Evolutionary conservation across 441 rosid species (phyloP).

Genomic region (Aquilaria agallochum): DNA sequence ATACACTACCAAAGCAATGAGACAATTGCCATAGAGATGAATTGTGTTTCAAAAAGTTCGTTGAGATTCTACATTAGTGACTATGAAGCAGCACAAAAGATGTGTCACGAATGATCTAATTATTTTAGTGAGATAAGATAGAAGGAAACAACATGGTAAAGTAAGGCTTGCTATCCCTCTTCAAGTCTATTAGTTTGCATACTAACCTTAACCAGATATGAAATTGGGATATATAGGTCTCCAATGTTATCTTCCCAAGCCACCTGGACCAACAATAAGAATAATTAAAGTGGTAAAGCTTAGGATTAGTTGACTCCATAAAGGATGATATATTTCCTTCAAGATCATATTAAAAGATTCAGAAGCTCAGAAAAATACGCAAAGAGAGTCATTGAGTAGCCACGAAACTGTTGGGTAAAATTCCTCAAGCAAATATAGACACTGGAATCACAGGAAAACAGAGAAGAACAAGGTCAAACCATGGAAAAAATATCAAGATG

Average conservation of each 20-base stretch:
- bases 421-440: constrained; percentile 95
- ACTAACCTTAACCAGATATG: constrained; percentile 98
- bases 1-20: too few relatives aligned
- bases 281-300: constrained; percentile 13
- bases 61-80: too few relatives aligned
- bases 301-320: background rate
- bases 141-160: too few relatives aligned
- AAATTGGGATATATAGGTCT: constrained; percentile 95
- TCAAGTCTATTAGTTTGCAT: constrained; percentile 1
- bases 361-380: constrained; percentile 58
- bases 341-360: constrained; percentile 4
- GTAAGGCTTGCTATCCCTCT: too few relatives aligned
- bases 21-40: too few relatives aligned
- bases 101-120: too few relatives aligned
- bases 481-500: constrained; percentile 2
- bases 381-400: constrained; percentile 69
- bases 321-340: background rate
- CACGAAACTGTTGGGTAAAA: constrained; percentile 80
- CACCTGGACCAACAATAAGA: constrained; percentile 46
- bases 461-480: constrained; percentile 20
- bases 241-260: constrained; percentile 99
- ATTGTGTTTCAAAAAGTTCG: too few relatives aligned
- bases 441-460: constrained; percentile 39
- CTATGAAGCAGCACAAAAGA: too few relatives aligned
- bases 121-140: too few relatives aligned